Evolutionary conservation across 441 rosid genomes (phyloP).

Genomic region (Arabidopsis lyrata): DNA sequence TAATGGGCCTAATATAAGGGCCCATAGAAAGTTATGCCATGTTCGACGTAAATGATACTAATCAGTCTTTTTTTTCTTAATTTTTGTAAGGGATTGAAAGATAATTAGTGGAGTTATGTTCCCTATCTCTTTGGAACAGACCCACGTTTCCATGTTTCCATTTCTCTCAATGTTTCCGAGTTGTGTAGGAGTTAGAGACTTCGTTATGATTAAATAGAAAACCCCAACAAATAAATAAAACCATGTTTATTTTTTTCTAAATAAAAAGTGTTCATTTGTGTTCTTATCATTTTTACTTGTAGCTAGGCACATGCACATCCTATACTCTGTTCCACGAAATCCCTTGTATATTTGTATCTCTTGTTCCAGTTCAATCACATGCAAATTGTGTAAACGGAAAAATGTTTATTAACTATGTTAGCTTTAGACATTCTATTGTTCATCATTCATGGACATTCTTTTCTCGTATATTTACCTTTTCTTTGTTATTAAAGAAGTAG

Average conservation of each 20-base stretch:
- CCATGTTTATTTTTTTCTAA: neutral
- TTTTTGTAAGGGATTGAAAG: neutral
- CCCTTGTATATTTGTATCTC: no score
- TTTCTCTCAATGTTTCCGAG: neutral
- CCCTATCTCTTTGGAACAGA: neutral
- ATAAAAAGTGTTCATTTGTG: neutral
- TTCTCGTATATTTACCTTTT: neutral
- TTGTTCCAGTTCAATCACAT: no score
- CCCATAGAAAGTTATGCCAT: neutral
- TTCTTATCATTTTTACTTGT: neutral
- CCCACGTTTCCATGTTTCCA: neutral
- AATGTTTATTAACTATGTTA: neutral
- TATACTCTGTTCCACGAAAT: neutral
- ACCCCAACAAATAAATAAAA: neutral
- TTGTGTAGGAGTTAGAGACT: neutral
- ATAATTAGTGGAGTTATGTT: neutral
- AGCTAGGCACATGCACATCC: neutral
- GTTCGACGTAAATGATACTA: neutral
- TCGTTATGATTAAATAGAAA: neutral
- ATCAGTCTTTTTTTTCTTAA: neutral
- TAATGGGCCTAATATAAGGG: neutral
- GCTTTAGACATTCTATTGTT: constrained; percentile 14
- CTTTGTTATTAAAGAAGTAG: constrained; percentile 14
- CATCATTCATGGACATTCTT: no score
- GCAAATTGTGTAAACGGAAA: no score